Conservation (phyloP, 495 filamentous ascomycete genomes). For the Clohesyomyces aquaticus region DNA sequence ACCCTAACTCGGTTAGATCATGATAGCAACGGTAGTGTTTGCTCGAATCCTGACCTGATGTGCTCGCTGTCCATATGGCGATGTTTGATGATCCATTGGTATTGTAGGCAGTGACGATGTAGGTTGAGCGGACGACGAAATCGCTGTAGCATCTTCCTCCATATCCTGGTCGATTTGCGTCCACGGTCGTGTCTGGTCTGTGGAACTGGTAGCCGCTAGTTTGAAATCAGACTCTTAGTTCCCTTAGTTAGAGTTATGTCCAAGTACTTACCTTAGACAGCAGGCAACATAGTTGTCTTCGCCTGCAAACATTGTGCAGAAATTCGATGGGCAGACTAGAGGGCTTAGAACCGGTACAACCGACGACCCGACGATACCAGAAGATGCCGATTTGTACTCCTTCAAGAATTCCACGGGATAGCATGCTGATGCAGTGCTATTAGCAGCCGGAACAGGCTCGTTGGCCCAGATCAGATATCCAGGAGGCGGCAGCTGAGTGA, state of each 20-base stretch:
- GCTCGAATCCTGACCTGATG: background rate
- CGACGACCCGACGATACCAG: slow-evolving; percentile 8
- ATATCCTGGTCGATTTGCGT: slow-evolving; percentile 25
- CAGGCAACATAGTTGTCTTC: slow-evolving; percentile 28
- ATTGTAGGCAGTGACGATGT: slow-evolving; percentile 18
- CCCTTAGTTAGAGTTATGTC: background rate
- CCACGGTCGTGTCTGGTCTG: slow-evolving; percentile 11
- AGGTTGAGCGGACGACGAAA: slow-evolving; percentile 15
- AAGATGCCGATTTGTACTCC: slow-evolving; percentile 18
- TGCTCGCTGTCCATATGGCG: slow-evolving; percentile 2
- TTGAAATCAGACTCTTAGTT: no score
- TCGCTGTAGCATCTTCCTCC: slow-evolving; percentile 30
- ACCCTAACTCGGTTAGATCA: background rate
- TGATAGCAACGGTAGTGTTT: background rate
- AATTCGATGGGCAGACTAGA: slow-evolving; percentile 20
- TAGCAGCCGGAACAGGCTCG: slow-evolving; percentile 18
- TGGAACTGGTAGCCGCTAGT: slow-evolving; percentile 24
- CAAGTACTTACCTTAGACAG: slow-evolving; percentile 27
- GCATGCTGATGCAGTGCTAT: slow-evolving; percentile 10
- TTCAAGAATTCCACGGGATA: slow-evolving; percentile 21
- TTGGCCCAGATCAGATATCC: slow-evolving; percentile 26
- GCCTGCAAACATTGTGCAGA: slow-evolving; percentile 25
- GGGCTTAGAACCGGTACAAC: slow-evolving; percentile 27
- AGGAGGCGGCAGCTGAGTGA: slow-evolving; percentile 12
- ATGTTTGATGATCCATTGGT: slow-evolving; percentile 3